A percentile compares a stretch with the other conserved stretches of the same genome.
Evolutionary conservation across 768 basidiomycete genomes (phyloP).

Genomic region (Tulasnella calospora): DNA sequence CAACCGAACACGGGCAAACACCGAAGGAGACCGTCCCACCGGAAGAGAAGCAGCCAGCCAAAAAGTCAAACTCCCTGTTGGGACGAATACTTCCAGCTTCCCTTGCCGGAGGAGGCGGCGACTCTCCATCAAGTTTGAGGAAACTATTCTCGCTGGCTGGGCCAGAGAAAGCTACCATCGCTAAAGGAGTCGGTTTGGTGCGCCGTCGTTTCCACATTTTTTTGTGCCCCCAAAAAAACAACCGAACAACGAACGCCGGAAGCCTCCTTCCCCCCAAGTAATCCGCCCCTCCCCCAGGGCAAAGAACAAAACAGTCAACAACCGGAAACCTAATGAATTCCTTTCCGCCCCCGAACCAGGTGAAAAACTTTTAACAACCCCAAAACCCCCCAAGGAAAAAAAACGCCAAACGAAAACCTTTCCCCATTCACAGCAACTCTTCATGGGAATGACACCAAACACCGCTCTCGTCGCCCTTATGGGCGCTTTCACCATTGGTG

Average conservation of each 20-base stretch:
- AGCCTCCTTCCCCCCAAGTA: slow-evolving; percentile 43
- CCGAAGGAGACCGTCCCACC: background rate
- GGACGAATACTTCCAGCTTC: slow-evolving; percentile 15
- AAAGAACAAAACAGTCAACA: slow-evolving; percentile 87
- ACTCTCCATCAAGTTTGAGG: slow-evolving; percentile 18
- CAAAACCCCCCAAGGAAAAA: background rate
- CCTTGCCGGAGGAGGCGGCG: background rate
- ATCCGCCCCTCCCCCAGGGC: slow-evolving; percentile 79
- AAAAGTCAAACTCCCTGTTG: background rate
- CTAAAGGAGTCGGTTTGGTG: slow-evolving; percentile 12
- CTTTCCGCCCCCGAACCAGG: slow-evolving; percentile 70
- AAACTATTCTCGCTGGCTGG: slow-evolving; percentile 13
- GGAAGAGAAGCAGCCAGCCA: background rate
- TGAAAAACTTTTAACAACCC: slow-evolving; percentile 39
- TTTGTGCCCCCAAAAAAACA: background rate
- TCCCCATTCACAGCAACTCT: slow-evolving; percentile 52
- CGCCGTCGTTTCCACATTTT: background rate
- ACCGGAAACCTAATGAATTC: slow-evolving; percentile 93
- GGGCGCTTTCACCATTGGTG: slow-evolving; percentile 78
- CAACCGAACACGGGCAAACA: background rate
- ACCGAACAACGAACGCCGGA: background rate
- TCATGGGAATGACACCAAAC: slow-evolving; percentile 71
- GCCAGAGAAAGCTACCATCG: slow-evolving; percentile 4
- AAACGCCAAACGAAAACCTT: slow-evolving; percentile 1
- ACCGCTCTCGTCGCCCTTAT: slow-evolving; percentile 74